Evolutionary conservation across 1,284 basidiomycete genomes (phyloP).

Genomic region (Irpex sp.): DNA sequence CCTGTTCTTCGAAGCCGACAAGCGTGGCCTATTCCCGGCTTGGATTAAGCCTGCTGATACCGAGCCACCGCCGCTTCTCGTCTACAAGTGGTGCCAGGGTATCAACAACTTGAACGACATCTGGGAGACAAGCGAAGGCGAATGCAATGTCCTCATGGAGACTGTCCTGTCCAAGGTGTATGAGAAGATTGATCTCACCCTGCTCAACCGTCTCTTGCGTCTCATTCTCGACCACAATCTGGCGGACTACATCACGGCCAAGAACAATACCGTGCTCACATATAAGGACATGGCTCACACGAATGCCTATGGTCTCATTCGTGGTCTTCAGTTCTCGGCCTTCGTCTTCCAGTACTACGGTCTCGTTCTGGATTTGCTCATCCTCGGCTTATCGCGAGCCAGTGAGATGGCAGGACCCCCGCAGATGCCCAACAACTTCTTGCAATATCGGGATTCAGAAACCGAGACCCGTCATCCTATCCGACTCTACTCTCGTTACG

Average conservation of each 20-base stretch:
- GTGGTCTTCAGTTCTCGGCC: constrained; percentile 93
- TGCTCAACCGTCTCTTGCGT: constrained; percentile 89
- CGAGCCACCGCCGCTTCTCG: constrained; percentile 91
- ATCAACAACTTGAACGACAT: constrained; percentile 93
- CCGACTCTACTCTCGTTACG: constrained; percentile 91
- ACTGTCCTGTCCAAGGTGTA: constrained; percentile 94
- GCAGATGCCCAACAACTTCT: constrained; percentile 93
- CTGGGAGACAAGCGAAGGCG: constrained; percentile 96
- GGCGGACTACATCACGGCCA: constrained; percentile 96
- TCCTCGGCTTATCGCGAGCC: constrained; percentile 90
- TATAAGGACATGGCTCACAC: constrained; percentile 81
- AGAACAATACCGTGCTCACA: constrained; percentile 82
- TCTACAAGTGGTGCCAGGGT: constrained; percentile 97
- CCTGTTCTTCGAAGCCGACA: constrained; percentile 91
- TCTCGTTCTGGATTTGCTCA: constrained; percentile 86
- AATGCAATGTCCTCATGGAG: constrained; percentile 97
- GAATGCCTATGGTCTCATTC: constrained; percentile 89
- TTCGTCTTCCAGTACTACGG: constrained; percentile 99
- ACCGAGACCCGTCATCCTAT: constrained; percentile 95
- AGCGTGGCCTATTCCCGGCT: constrained; percentile 92
- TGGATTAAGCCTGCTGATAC: constrained; percentile 98
- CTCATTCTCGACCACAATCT: constrained; percentile 96
- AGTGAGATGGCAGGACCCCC: constrained; percentile 97
- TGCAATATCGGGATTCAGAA: constrained; percentile 90
- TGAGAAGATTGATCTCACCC: constrained; percentile 95